Evolutionary conservation across 257 asterid species (phyloP), one percentile per base, ranked within the genome.

Genomic region (Orobanche coerulescens): DNA sequence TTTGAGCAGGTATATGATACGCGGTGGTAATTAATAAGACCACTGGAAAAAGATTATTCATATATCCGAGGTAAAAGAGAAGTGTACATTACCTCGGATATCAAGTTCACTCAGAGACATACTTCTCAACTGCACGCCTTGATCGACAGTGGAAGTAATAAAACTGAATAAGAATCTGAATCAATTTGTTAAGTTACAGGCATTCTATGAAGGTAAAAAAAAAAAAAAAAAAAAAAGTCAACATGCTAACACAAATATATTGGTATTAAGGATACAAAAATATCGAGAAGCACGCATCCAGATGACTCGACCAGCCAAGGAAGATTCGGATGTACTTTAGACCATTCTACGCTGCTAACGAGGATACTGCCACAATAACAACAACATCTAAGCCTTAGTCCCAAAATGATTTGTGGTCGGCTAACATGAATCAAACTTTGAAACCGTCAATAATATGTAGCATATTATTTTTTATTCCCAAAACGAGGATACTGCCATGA

Each of bases 221-320:
- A 24, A 4, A 12, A 16, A 34, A 48, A 5, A 15, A 2, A 20
- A 16, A 34, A 48, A 6, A 42, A 39, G n/a, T 5, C 14, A 33
- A 33, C 70, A 36, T 4, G 7, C 7, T 30, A 30, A 4, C 4
- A 30, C 4, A 4, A 30, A 6, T 30, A 6, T 30, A 37, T 7
- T 37, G 5, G 4, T 7, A 48, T 15, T 19, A 72, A 86, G 95
- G 93, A 84, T 86, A 86, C 90, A 28, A 84, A 73, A 33, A 60
- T 58, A 68, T 86, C 93, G 53, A 87, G 88, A 64, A 84, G 72
- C 64, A 75, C 77, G 33, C 95, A 87, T 52, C 95, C 94, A 24
- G 73, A 75, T 14, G 93, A 72, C 58, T 86, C 95, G 67, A 84
- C 90, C 68, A 87, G 59, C 95, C 95, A 87, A 18, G 95, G 88